Evolutionary conservation across 345 rosid species (phyloP), one percentile per base, ranked within the genome.

Genomic region (Angophora floribunda): DNA sequence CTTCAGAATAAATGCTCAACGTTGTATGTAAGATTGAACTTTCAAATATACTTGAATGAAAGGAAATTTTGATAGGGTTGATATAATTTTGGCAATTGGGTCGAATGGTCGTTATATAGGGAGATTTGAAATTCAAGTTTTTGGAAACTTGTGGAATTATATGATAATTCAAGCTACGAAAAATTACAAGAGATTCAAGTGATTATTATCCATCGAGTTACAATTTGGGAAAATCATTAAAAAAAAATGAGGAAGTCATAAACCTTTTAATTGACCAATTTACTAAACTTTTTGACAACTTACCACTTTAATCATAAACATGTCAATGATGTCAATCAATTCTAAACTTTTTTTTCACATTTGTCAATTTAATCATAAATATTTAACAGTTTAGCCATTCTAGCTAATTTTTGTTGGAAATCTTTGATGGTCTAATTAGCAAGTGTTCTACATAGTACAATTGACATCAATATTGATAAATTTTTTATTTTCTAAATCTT

Each of bases 381-480:
- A 21, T 55, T 22, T 55, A 55, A 55, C 28, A 22, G 21, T 55
- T 22, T 55, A 55, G 5, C 21, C 13, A 55, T 4, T 55, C 6
- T 21, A 55, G 21, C 61, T 55, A 55, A 55, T 1, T 55, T 55
- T 22, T 4, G 61, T 11, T 0, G 22, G 0, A 22, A 55, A 55
- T 55, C 2, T 0, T 21, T 55, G 5, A 9, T 5, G 26, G 6
- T 55, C 28, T 55, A 55, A 9, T 55, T 55, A 55, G 61, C 13
- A 9, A 55, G 10, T 55, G 61, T 55, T 1, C 0, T 4, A 55
- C 7, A 55, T 36, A 5, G 2, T 22, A 55, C 61, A 0, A 0
- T 55, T 21, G 22, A 12, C 6, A 0, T 28, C 21, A 21, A 22
- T 12, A 55, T 55, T 26, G 21, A 9, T 2, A 55, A 55, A 55